Conservation (phyloP, 345 rosid genomes). For the Sonneratia alba region DNA sequence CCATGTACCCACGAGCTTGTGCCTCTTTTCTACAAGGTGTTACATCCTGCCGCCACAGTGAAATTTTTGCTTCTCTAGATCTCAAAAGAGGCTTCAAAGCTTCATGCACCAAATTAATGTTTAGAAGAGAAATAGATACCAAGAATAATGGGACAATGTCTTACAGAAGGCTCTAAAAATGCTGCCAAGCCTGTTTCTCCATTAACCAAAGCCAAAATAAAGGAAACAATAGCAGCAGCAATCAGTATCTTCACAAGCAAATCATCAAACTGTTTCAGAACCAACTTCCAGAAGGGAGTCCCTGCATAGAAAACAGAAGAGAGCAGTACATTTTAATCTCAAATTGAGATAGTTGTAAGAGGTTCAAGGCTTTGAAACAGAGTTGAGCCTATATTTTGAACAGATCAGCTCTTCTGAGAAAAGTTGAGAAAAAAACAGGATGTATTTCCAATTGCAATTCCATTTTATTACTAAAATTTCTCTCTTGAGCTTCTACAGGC, state of each 20-base stretch:
- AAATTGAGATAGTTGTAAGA: neutral
- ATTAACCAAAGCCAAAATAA: conserved; percentile 76
- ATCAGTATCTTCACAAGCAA: conserved; percentile 96
- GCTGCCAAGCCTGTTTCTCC: conserved; percentile 98
- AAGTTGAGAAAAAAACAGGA: neutral
- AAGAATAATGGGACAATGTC: conserved; percentile 24
- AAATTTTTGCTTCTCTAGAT: neutral
- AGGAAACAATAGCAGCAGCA: conserved; percentile 82
- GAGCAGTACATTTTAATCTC: neutral
- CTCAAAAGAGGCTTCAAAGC: neutral
- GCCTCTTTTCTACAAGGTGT: neutral
- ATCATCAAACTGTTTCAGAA: conserved; percentile 95
- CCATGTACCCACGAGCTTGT: neutral
- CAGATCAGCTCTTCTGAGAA: neutral
- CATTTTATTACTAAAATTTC: no score
- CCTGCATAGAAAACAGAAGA: conserved; percentile 40
- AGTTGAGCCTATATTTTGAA: neutral
- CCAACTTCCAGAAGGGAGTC: conserved; percentile 93
- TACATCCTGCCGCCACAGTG: neutral
- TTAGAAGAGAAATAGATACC: neutral
- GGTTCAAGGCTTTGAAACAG: neutral
- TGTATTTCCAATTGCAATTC: no score
- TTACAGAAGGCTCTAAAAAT: conserved; percentile 97
- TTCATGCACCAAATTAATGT: neutral
- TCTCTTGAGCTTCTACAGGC: no score